Conservation (phyloP, 2,329 filamentous ascomycete genomes). For the Ambrosiella cleistominuta region DNA sequence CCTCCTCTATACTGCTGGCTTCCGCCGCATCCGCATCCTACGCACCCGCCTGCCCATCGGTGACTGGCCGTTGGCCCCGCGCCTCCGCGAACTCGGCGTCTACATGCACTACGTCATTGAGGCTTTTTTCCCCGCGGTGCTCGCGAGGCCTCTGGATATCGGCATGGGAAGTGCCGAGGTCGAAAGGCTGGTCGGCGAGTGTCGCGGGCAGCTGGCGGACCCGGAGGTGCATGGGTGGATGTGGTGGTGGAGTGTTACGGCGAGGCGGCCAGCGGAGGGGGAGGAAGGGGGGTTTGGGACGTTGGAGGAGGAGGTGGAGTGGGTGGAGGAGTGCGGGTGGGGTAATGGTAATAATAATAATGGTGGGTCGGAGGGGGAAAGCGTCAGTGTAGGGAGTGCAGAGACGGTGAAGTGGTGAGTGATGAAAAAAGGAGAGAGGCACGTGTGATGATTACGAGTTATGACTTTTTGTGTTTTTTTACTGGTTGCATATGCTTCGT, state of each 20-base stretch:
- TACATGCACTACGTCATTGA: slow-evolving; percentile 22
- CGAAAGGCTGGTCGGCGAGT: slow-evolving; percentile 19
- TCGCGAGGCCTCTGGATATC: slow-evolving; percentile 20
- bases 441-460: neutral
- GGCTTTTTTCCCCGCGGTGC: slow-evolving; percentile 21
- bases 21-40: slow-evolving; percentile 19
- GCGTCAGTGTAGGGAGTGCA: neutral
- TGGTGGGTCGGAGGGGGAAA: neutral
- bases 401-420: neutral
- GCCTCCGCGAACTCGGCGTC: slow-evolving; percentile 22
- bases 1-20: slow-evolving; percentile 20
- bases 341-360: neutral
- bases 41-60: slow-evolving; percentile 21
- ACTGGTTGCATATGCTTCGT: neutral
- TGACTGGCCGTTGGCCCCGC: slow-evolving; percentile 22
- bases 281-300: neutral
- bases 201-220: slow-evolving; percentile 20
- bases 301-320: neutral
- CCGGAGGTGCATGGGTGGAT: slow-evolving; percentile 20
- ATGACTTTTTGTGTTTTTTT: neutral
- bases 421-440: neutral
- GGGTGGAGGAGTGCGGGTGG: neutral
- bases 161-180: slow-evolving; percentile 22
- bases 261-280: slow-evolving; percentile 20
- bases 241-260: slow-evolving; percentile 23